Evolutionary conservation across 1,284 basidiomycete genomes (phyloP).

Genomic region (Flammula alnicola): DNA sequence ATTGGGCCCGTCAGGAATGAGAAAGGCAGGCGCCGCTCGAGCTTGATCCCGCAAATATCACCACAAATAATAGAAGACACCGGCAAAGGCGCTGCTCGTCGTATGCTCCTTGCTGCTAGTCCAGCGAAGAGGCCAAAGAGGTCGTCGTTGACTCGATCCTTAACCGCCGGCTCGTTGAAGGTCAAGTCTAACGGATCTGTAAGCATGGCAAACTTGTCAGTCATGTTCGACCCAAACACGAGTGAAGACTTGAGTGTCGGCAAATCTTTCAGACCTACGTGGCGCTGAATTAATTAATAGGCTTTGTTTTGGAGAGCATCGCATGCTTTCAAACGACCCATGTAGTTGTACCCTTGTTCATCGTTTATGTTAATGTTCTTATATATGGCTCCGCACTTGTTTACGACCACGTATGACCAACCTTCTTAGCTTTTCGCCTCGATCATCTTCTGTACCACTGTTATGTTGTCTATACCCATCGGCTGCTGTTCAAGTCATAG

Average conservation of each 20-base stretch:
- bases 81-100: conserved; percentile 38
- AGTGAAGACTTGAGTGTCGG: conserved; percentile 56
- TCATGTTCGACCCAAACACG: conserved; percentile 51
- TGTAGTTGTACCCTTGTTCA: conserved; percentile 30
- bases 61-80: conserved; percentile 39
- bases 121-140: conserved; percentile 70
- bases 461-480: conserved; percentile 22
- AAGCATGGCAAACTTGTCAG: conserved; percentile 44
- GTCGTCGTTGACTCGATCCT: conserved; percentile 52
- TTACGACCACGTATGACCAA: conserved; percentile 18
- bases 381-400: conserved; percentile 16
- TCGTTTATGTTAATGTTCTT: conserved; percentile 23
- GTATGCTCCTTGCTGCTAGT: conserved; percentile 48
- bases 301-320: background rate
- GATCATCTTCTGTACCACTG: conserved; percentile 14
- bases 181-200: conserved; percentile 31
- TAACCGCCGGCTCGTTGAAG: conserved; percentile 32
- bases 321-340: background rate
- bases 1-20: conserved; percentile 73
- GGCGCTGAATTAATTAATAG: conserved; percentile 44
- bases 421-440: conserved; percentile 5
- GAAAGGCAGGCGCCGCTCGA: conserved; percentile 73
- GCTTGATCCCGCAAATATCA: conserved; percentile 72
- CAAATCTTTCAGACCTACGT: conserved; percentile 48
- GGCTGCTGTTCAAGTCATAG: conserved; percentile 3